These are phyloP conservation scores for Phaffomyces antillensis DNA, from an alignment of 805 yeast species.

Conservation along the genomic window DNA sequence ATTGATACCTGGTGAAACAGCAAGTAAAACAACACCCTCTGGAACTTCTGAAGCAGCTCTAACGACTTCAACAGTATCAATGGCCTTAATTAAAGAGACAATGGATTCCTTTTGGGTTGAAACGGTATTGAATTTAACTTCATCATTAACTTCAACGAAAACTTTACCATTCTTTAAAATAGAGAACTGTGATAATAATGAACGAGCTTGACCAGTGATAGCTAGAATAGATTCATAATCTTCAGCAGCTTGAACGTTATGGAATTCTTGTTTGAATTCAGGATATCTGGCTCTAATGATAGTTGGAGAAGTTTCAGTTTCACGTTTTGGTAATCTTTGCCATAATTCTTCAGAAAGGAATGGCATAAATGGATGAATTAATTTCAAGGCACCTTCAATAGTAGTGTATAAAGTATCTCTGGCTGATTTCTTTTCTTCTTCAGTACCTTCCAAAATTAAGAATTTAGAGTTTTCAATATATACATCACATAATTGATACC, in stretches of 20 bases:
- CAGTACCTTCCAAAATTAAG: conserved; percentile 85
- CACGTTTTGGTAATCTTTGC: conserved; percentile 94
- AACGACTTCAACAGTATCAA: conserved; percentile 65
- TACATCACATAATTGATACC: conserved; percentile 95
- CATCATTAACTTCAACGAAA: conserved; percentile 62
- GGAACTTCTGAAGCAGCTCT: conserved; percentile 54
- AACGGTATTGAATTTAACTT: conserved; percentile 44
- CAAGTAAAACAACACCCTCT: conserved; percentile 81
- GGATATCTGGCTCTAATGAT: conserved; percentile 83
- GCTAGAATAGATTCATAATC: conserved; percentile 83
- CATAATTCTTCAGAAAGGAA: conserved; percentile 96
- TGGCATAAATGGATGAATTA: conserved; percentile 99
- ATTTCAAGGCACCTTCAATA: conserved; percentile 80
- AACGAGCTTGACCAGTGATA: conserved; percentile 86
- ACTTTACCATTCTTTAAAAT: conserved; percentile 85
- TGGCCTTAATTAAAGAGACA: conserved; percentile 87
- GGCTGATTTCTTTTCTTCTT: conserved; percentile 79
- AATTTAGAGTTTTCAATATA: conserved; percentile 96
- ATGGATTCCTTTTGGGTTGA: conserved; percentile 76
- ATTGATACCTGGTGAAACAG: conserved; percentile 72
- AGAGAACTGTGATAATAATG: conserved; percentile 83
- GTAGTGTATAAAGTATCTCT: conserved; percentile 90
- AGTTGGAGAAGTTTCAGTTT: conserved; percentile 58
- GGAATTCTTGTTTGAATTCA: conserved; percentile 48
- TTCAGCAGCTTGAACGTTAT: conserved; percentile 55